Evolutionary conservation across 192 early-diverging fungal genomes (phyloP).

Genomic region (Coemansia sp.): DNA sequence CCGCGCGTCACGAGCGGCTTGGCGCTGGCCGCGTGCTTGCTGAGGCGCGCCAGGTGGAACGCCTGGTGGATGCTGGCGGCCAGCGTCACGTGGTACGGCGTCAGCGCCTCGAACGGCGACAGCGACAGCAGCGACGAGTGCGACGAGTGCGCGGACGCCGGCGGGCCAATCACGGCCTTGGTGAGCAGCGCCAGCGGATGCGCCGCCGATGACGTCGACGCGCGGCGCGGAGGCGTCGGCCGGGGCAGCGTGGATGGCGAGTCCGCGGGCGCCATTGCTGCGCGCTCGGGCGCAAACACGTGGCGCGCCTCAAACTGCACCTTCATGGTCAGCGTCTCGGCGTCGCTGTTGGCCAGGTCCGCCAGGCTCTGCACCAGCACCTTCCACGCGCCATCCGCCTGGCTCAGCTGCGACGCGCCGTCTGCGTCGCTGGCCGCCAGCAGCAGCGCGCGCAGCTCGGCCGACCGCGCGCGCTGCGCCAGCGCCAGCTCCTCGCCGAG

Average conservation of each 20-base stretch:
- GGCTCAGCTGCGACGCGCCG: background rate
- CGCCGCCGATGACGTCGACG: conserved; percentile 5
- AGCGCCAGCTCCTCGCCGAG: conserved; percentile 16
- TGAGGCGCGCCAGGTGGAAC: conserved; percentile 8
- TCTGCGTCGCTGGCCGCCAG: background rate
- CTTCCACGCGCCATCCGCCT: conserved; percentile 20
- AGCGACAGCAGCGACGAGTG: conserved; percentile 9
- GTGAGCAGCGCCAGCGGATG: background rate
- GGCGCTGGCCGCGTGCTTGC: background rate
- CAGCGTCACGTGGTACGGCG: conserved; percentile 6
- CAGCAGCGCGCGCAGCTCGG: conserved; percentile 38
- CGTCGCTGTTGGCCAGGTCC: conserved; percentile 36
- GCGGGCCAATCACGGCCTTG: background rate
- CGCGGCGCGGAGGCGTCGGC: background rate
- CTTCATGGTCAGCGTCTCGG: conserved; percentile 28
- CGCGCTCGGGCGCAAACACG: conserved; percentile 10
- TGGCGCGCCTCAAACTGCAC: conserved; percentile 29
- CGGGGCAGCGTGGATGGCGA: background rate
- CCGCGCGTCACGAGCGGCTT: background rate
- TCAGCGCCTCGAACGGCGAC: conserved; percentile 24
- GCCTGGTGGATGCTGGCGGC: conserved; percentile 31
- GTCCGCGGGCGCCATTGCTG: background rate
- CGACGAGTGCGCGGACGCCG: background rate
- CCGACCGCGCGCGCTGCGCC: conserved; percentile 24
- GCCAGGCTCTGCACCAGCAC: conserved; percentile 29